Evolutionary conservation across 352 stramenopile species (phyloP), one percentile per base, ranked within the genome.

Genomic region (Saprolegnia parasitica): DNA sequence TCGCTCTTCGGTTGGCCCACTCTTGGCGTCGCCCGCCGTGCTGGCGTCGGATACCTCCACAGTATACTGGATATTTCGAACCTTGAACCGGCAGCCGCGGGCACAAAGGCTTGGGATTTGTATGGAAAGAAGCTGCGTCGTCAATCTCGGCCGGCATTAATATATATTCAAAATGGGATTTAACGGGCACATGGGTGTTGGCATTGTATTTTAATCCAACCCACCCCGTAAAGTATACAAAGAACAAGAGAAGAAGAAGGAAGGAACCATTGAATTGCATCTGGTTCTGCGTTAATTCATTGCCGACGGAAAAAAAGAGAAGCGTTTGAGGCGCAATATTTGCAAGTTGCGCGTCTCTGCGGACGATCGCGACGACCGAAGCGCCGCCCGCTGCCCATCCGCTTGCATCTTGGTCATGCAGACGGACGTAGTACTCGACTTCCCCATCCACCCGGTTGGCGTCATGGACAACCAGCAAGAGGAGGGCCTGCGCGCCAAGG

Each of bases 381-480:
- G 13, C 39, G 15, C 39, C 39, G 39, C 39, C 39, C 39, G 39
- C 42, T n/a, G 42, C 42, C 42, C 3, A 15, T 15, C 42, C 42
- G 18, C 42, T n/a, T n/a, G 29, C 29, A 35, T 35, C 29, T 35
- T 46, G 45, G 63, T 42, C 40, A 70, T 70, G 63, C 54, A 70
- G 24, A 24, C 61, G n/a, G 45, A 70, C 49, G 32, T 29, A 35
- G 21, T 16, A 39, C 58, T 13, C 35, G 55, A 6, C 9, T 42
- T 45, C 46, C 46, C 63, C 49, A 42, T 67, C 26, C 52, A n/a
- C 20, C 52, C 52, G 13, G 52, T 42, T 3, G 16, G 1, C 11
- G 4, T n/a, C 42, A n/a, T 49, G 3, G 18, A n/a, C 5, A 40
- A 54, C 15, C 40, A 49, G 13, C 45, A 60, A 10, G n/a, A 20